Base-by-base conservation (phyloP, 1,139 yeast genomes). In the Lodderomyces margitis region DNA sequence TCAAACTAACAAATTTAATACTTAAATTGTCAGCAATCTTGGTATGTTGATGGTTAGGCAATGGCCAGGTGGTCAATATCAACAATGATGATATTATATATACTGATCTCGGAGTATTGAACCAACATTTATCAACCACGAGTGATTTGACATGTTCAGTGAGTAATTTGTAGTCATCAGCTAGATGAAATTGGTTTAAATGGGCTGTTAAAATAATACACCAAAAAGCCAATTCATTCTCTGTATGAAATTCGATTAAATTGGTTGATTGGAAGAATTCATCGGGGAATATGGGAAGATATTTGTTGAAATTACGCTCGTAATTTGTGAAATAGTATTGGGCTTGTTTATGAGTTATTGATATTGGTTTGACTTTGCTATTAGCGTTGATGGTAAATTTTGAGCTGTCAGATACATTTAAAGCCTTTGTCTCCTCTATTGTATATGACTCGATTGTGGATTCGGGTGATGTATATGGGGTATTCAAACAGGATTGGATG, bases 11-110 rank as follows among this genome's bases (percentile, higher is more conserved):
- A 49, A 66, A 71, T 46, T 70, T 71, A 38, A 71, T 53, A 1
- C 70, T 59, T 20, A 67, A 51, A 48, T 68, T 64, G 43, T 70
- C 72, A 30, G 63, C 59, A 24, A 66, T 54, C 36, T 62, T 64
- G 41, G 61, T 59, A 15, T 15, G 32, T 30, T 54, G 46, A 15
- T 55, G 49, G 21, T 57, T 57, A 5, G 75, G 76, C 30, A 71
- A 57, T n/a, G 76, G 74, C 78, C 78, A 72, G 3, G 76, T 70
- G 7, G 77, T 71, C 42, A 72, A 61, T 21, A 72, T 62, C 35
- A 71, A 56, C 37, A 72, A 59, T 2, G 76, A 62, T 6, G 68
- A 59, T 23, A 72, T 54, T 7, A 70, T 64, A 46, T 68, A 70
- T 14, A 71, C 65, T 19, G 74, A 68, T 47, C 77, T 60, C 9